Base-by-base conservation (phyloP, 371 early-diverging fungal genomes). In the Mucor velutinosus region DNA sequence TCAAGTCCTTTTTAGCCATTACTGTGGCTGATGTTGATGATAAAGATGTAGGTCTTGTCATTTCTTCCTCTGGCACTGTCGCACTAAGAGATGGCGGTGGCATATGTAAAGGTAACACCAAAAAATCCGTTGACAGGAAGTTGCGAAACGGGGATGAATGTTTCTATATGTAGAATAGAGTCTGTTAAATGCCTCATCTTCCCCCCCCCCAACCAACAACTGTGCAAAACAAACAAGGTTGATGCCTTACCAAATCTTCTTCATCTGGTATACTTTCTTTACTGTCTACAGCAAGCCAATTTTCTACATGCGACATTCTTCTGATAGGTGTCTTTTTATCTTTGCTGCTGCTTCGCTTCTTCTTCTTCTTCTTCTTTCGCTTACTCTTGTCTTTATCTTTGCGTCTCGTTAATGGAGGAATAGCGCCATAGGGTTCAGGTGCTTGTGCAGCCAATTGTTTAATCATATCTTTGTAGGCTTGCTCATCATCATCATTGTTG, bases 361-460 rank as follows among this genome's bases (percentile, higher is more conserved):
- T 33, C 33, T n/a, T 67, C 49, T 74, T 66, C 69, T 73, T 59
- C 70, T 77, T 67, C 63, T 72, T 74, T 67, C 12, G 63, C 65
- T 32, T 71, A 62, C 51, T 73, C 17, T 27, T 21, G 21, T 62
- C 39, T 30, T 62, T 57, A 12, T 60, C 49, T 19, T 45, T 25
- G 27, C 60, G 66, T 58, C 76, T 81, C 37, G 73, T 63, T 35
- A 82, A 64, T 1, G 81, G 84, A 32, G 86, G 86, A 62, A 86
- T 86, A 41, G 77, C 77, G 30, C 86, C 87, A 62, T 87, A 86
- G 17, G 87, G 87, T 69, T 86, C 81, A 19, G 85, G 82, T 7
- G 77, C 78, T 37, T 78, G 74, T 39, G 81, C 75, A 21, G 81
- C 64, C 32, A 79, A 62, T 51, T 77, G 78, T 58, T 77, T 75